These are phyloP conservation scores for Pisolithus tinctorius DNA, from an alignment of 768 basidiomycete genomes.

Conservation along the genomic window DNA sequence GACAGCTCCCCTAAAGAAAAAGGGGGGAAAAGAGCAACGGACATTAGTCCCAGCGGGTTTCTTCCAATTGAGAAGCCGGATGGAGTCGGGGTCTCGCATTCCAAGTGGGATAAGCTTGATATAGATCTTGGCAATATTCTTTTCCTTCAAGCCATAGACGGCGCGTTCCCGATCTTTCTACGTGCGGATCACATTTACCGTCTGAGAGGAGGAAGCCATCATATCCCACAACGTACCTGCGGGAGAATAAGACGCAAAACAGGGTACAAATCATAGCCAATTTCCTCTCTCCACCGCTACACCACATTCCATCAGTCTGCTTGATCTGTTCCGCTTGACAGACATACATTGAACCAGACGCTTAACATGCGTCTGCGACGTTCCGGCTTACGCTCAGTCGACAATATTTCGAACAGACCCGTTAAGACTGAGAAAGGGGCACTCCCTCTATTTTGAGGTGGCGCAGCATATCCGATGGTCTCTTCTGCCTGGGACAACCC, in stretches of 20 bases:
- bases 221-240: conserved; percentile 44
- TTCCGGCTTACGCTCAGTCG: conserved; percentile 67
- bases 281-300: conserved; percentile 80
- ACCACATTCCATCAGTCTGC: conserved; percentile 11
- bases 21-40: conserved; percentile 17
- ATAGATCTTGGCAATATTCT: conserved; percentile 87
- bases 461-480: conserved; percentile 37
- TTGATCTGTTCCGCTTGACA: background rate
- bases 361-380: conserved; percentile 62
- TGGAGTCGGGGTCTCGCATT: conserved; percentile 70
- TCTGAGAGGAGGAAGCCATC: background rate
- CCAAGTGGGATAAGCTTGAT: conserved; percentile 86
- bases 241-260: conserved; percentile 85
- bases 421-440: conserved; percentile 65
- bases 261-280: conserved; percentile 86
- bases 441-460: conserved; percentile 61
- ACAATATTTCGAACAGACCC: conserved; percentile 69
- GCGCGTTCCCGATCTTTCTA: conserved; percentile 93
- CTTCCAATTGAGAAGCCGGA: conserved; percentile 87
- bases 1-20: background rate
- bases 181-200: background rate
- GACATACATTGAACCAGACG: conserved; percentile 75
- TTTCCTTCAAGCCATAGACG: conserved; percentile 93
- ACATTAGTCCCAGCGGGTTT: conserved; percentile 66
- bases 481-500: conserved; percentile 18